Conservation (phyloP, 202 grass and related monocot species). For the Sporobolus alterniflorus region DNA sequence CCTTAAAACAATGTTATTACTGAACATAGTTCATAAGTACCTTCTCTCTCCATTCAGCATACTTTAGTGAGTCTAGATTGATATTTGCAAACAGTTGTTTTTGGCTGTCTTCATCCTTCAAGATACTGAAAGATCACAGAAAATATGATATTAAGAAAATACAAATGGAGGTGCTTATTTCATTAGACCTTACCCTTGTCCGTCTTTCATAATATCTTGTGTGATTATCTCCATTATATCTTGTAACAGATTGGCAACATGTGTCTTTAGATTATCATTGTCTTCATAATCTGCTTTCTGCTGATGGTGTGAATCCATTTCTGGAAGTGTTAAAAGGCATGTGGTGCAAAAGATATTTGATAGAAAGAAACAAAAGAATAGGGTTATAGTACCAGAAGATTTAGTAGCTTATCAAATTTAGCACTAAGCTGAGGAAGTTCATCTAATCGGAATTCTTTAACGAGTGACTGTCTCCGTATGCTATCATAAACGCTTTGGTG, state of each 20-base stretch:
- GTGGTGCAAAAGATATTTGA: background rate
- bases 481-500: background rate
- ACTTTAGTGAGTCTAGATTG: slow-evolving; percentile 26
- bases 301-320: too few relatives aligned
- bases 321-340: background rate
- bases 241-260: slow-evolving; percentile 52
- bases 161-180: background rate
- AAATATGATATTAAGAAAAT: background rate
- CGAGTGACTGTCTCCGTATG: background rate
- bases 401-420: slow-evolving; percentile 52
- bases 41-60: slow-evolving; percentile 52
- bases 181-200: slow-evolving; percentile 27
- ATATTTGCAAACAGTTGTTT: slow-evolving; percentile 23
- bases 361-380: too few relatives aligned
- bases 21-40: slow-evolving; percentile 1
- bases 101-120: background rate
- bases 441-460: slow-evolving; percentile 37
- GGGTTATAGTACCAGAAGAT: slow-evolving; percentile 37
- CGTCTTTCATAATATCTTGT: slow-evolving; percentile 51
- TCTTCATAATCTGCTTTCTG: too few relatives aligned
- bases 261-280: background rate
- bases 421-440: slow-evolving; percentile 55
- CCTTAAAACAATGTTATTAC: background rate
- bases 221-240: slow-evolving; percentile 70
- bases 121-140: background rate